Evolutionary conservation across 139 green algal genomes (phyloP).

Genomic region (Chlorella sp.): DNA sequence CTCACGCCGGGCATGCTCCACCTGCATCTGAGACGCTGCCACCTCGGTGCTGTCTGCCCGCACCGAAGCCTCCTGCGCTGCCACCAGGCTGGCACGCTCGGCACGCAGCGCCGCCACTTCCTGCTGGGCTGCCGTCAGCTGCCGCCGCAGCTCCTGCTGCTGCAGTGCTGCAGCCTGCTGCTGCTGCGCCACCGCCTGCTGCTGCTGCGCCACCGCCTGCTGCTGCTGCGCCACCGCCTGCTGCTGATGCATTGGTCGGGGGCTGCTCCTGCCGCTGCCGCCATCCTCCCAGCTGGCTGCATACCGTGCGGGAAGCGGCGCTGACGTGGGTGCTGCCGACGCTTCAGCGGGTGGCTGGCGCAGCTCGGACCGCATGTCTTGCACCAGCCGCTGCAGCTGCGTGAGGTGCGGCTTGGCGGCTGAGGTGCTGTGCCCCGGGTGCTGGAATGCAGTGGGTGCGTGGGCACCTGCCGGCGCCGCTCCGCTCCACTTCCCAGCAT

Average conservation of each 20-base stretch:
- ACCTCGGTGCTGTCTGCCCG: background rate
- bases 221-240: background rate
- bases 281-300: background rate
- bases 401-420: slow-evolving; percentile 14
- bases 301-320: too few species aligned
- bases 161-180: background rate
- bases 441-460: background rate
- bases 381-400: slow-evolving; percentile 39
- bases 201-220: background rate
- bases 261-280: background rate
- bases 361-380: slow-evolving; percentile 27
- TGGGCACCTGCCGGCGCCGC: background rate
- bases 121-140: slow-evolving; percentile 9
- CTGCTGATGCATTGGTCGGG: too few species aligned
- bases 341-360: background rate
- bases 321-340: too few species aligned
- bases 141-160: background rate
- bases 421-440: background rate
- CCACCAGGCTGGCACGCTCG: background rate
- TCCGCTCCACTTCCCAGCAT: too few species aligned
- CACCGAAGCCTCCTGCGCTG: background rate
- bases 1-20: slow-evolving; percentile 5
- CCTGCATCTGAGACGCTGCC: background rate
- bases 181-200: background rate
- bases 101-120: background rate